Conservation (phyloP, 2,329 filamentous ascomycete species). For the Cylindrodendrum hubeiense region DNA sequence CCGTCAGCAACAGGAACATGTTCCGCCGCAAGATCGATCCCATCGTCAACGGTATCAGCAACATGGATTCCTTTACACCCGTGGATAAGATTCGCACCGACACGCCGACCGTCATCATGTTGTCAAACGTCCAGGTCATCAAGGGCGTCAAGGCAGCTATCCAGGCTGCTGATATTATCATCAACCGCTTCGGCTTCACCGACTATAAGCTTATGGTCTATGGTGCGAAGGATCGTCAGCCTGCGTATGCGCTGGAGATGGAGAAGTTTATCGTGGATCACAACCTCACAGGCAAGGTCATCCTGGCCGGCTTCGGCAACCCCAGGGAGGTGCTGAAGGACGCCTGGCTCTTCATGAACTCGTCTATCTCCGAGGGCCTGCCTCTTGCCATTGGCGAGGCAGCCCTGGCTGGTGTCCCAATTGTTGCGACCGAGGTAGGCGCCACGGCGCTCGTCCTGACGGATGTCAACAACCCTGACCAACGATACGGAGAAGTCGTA, state of each 20-base stretch:
- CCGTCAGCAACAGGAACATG: conserved; percentile 27
- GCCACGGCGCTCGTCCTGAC: conserved; percentile 34
- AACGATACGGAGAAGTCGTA: conserved; percentile 37
- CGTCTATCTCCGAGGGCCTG: conserved; percentile 35
- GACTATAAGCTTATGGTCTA: conserved; percentile 36
- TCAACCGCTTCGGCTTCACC: conserved; percentile 32
- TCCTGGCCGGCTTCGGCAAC: conserved; percentile 34
- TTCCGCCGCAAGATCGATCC: conserved; percentile 36
- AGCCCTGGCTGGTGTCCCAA: conserved; percentile 33
- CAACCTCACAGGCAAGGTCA: conserved; percentile 23
- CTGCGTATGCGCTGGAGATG: conserved; percentile 35
- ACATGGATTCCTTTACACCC: conserved; percentile 34
- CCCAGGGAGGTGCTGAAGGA: conserved; percentile 35
- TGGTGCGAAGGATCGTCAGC: conserved; percentile 36
- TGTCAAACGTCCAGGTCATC: conserved; percentile 38
- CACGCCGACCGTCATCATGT: conserved; percentile 34
- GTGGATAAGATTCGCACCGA: conserved; percentile 35
- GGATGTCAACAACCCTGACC: conserved; percentile 30
- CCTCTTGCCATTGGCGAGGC: conserved; percentile 36
- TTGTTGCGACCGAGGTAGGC: conserved; percentile 36
- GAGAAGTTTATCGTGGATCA: conserved; percentile 34
- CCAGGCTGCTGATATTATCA: conserved; percentile 34
- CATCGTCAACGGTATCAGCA: conserved; percentile 37
- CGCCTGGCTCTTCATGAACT: conserved; percentile 40
- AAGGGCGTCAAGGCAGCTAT: conserved; percentile 37